Percentiles rank a stretch among this genome's conserved stretches.
These are phyloP conservation scores for Coemansia sp. DNA, from an alignment of 371 early-diverging fungal genomes.

Conservation along the genomic window DNA sequence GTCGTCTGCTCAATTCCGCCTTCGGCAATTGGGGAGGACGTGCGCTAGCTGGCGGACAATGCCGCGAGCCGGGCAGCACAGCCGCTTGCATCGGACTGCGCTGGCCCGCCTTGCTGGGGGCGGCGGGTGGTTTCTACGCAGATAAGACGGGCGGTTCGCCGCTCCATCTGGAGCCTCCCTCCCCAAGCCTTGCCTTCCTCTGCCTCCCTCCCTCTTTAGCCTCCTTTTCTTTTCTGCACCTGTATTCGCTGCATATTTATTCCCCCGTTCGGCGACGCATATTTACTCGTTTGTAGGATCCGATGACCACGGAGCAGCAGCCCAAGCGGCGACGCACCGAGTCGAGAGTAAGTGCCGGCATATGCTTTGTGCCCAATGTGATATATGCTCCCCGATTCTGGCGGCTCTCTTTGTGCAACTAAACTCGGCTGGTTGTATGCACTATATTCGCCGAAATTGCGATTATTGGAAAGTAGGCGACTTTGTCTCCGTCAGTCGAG, in stretches of 20 bases:
- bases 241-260: conserved; percentile 7
- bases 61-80: neutral
- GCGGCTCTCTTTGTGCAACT: neutral
- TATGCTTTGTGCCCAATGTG: neutral
- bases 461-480: conserved; percentile 22
- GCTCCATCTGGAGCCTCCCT: conserved; percentile 19
- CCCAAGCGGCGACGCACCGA: conserved; percentile 50
- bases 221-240: conserved; percentile 14
- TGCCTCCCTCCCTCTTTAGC: conserved; percentile 14
- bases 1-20: neutral
- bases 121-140: neutral
- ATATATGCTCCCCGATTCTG: neutral
- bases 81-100: too few relatives aligned
- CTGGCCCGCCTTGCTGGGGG: too few relatives aligned
- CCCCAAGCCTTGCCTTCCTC: conserved; percentile 9
- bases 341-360: conserved; percentile 31
- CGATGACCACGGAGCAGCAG: conserved; percentile 45
- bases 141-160: conserved; percentile 18
- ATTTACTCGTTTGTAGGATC: conserved; percentile 27
- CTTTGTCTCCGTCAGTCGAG: conserved; percentile 29
- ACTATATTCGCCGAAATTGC: neutral
- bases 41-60: conserved; percentile 2
- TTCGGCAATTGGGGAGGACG: neutral
- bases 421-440: neutral
- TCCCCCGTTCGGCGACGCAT: conserved; percentile 1